Base-by-base conservation (phyloP, 2,329 filamentous ascomycete species). In the Fusarium anthophilum region DNA sequence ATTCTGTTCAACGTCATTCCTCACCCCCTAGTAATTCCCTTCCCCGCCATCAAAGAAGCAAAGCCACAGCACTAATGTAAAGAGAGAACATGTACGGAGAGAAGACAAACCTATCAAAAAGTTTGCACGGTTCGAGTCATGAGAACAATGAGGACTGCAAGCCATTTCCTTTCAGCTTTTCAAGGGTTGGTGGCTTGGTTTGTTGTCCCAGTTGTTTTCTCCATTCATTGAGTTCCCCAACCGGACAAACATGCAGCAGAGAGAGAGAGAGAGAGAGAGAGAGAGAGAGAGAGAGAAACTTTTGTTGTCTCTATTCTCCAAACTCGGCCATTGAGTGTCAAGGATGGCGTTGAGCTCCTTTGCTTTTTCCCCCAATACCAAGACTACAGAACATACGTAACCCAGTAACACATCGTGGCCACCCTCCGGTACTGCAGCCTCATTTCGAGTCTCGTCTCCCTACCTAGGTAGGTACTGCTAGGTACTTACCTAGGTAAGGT, bases 1-100 rank as follows among this genome's bases (percentile, higher is more conserved):
- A 74, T 69, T 57, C 38, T 54, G 53, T 48, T 69, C 60, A 72
- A 72, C 72, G 60, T 69, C 68, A 74, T 75, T 58, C 63, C 43
- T 44, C 45, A 44, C 14, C 32, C 32, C 32, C 32, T 35, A 35
- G 32, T 35, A 35, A 35, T 55, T 66, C 56, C 63, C 54, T 55
- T 66, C 51, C 58, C 63, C 50, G 18, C 63, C 45, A 48, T 64
- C 43, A 41, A 63, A 47, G 38, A 47, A 45, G 20, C 44, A 50
- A 66, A 60, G 47, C 30, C 48, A 32, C 48, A 51, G 48, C 45
- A 48, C 45, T 28, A 48, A 48, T 22, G 45, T 28, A 56, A 66
- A 41, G 35, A 41, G 26, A 24, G 51, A 47, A 60, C 43, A 24
- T 51, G 30, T 35, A 24, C 41, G n/a, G 39, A 71, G 48, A 37